A percentile compares a stretch with the other conserved stretches of the same genome.
Conservation (phyloP, 768 basidiomycete species). For the Pulveroboletus ravenelii region DNA sequence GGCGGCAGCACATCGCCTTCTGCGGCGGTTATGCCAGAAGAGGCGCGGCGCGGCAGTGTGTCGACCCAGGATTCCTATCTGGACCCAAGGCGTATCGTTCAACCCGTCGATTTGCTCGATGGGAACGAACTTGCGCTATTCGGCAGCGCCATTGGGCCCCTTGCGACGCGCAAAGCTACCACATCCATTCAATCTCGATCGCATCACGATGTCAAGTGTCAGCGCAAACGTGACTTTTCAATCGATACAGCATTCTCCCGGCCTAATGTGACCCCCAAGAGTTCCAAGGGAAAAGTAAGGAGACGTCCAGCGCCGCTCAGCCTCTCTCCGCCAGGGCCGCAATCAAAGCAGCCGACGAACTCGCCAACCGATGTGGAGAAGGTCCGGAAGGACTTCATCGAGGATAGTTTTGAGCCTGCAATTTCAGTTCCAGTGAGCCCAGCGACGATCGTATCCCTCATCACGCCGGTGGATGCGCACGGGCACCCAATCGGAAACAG, state of each 20-base stretch:
- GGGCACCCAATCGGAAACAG: not conserved
- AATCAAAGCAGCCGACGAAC: conserved; percentile 31
- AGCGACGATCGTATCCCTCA: not conserved
- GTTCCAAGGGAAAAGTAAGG: conserved; percentile 29
- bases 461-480: not conserved
- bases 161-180: conserved; percentile 27
- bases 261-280: conserved; percentile 6
- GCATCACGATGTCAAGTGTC: conserved; percentile 33
- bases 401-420: conserved; percentile 40
- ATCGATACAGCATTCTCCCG: conserved; percentile 29
- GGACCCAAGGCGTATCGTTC: conserved; percentile 46
- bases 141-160: conserved; percentile 24
- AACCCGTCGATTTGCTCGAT: conserved; percentile 28
- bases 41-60: conserved; percentile 40
- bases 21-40: conserved; percentile 7
- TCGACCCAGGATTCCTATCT: conserved; percentile 54
- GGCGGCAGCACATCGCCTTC: conserved; percentile 24
- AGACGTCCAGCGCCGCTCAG: conserved; percentile 42
- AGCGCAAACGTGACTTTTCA: conserved; percentile 34
- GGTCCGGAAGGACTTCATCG: conserved; percentile 39
- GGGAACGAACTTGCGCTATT: conserved; percentile 36
- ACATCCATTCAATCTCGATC: conserved; percentile 34
- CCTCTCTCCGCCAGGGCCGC: conserved; percentile 31
- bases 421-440: not conserved
- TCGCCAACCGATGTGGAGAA: conserved; percentile 33